Conservation (phyloP, 768 basidiomycete species). For the Mycena polygramma region DNA sequence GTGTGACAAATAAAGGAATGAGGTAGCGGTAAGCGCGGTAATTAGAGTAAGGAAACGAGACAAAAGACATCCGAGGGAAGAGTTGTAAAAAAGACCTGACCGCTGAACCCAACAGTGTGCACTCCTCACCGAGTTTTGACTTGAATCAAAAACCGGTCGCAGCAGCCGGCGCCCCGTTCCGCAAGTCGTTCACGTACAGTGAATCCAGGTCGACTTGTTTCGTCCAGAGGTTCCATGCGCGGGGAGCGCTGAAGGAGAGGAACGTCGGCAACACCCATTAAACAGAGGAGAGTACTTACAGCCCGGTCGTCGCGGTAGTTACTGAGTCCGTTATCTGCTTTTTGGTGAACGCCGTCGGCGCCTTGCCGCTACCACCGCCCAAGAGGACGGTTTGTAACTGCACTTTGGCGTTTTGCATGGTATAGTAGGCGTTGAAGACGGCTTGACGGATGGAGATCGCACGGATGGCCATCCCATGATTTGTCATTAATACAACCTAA, state of each 20-base stretch:
- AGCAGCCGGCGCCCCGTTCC: slow-evolving; percentile 1
- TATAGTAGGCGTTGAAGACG: slow-evolving; percentile 10
- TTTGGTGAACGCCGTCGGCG: background rate
- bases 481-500: slow-evolving; percentile 12
- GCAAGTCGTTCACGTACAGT: slow-evolving; percentile 5
- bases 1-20: no score
- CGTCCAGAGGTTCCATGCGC: slow-evolving; percentile 14
- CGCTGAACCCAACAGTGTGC: background rate
- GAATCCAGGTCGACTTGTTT: slow-evolving; percentile 11
- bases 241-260: background rate
- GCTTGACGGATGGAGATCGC: slow-evolving; percentile 2
- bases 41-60: no score
- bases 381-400: slow-evolving; percentile 5
- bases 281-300: background rate
- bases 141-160: slow-evolving; percentile 15
- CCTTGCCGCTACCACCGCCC: background rate
- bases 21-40: no score
- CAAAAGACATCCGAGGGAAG: no score
- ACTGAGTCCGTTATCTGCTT: background rate
- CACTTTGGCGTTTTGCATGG: slow-evolving; percentile 10
- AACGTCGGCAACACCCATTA: slow-evolving; percentile 5
- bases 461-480: slow-evolving; percentile 13
- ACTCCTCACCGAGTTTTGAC: no score
- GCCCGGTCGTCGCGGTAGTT: background rate
- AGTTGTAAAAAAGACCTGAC: background rate